These are phyloP conservation scores for Hypoxylon fragiforme DNA, from an alignment of 495 filamentous ascomycete species.

Conservation along the genomic window DNA sequence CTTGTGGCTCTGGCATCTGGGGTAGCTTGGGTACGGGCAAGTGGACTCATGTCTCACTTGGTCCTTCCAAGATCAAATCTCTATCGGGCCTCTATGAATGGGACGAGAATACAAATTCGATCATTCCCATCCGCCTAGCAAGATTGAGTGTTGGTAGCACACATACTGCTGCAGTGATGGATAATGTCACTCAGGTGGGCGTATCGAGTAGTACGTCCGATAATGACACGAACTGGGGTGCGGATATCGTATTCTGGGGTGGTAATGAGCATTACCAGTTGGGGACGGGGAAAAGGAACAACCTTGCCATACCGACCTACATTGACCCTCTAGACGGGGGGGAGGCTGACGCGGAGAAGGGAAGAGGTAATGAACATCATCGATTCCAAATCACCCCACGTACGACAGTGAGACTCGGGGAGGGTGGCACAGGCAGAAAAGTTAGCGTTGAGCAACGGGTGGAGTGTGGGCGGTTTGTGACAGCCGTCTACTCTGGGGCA, in stretches of 20 bases:
- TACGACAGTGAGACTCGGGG: slow-evolving; percentile 64
- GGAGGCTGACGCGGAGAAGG: slow-evolving; percentile 49
- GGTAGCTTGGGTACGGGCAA: slow-evolving; percentile 82
- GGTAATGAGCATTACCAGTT: slow-evolving; percentile 93
- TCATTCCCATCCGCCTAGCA: slow-evolving; percentile 76
- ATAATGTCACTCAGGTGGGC: slow-evolving; percentile 69
- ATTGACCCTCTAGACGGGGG: slow-evolving; percentile 72
- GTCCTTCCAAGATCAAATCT: slow-evolving; percentile 78
- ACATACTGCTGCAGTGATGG: slow-evolving; percentile 78
- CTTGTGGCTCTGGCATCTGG: slow-evolving; percentile 81
- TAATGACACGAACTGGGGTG: slow-evolving; percentile 77
- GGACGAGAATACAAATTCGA: slow-evolving; percentile 66
- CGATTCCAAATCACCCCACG: slow-evolving; percentile 85
- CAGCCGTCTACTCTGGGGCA: slow-evolving; percentile 70
- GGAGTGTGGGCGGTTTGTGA: slow-evolving; percentile 82
- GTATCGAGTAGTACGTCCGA: slow-evolving; percentile 53
- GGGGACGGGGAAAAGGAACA: slow-evolving; percentile 86
- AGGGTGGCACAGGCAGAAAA: slow-evolving; percentile 64
- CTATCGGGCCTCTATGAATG: slow-evolving; percentile 84
- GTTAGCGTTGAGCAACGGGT: slow-evolving; percentile 84
- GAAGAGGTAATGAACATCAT: slow-evolving; percentile 62
- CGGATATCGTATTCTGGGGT: slow-evolving; percentile 89
- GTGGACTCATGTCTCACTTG: slow-evolving; percentile 85
- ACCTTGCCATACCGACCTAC: slow-evolving; percentile 70
- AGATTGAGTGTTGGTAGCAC: slow-evolving; percentile 73